Base-by-base conservation (phyloP, 345 rosid species). In the Cochlearia excelsa region DNA sequence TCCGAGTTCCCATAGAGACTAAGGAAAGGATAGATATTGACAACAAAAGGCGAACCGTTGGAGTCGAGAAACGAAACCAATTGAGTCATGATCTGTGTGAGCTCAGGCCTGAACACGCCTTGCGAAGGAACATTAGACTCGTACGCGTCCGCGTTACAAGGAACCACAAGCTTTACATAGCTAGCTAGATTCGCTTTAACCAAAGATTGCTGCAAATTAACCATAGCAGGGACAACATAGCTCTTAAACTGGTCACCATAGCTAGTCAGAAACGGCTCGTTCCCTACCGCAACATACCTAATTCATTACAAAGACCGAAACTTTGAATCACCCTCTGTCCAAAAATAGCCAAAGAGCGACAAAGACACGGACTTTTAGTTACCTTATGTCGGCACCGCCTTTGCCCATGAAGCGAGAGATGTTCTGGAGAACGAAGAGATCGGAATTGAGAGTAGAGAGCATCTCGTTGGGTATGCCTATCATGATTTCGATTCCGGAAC, bases 71-170 rank as follows among this genome's bases (percentile, higher is more conserved):
- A 84, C 1, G 86, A 80, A 60, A 84, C 88, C 50, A 94, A 57
- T 30, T 90, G 95, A 42, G 96, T 85, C 73, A 90, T 81, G 45
- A 90, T 90, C 63, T 85, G 83, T 27, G 86, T 78, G 29, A 93
- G 86, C 44, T 93, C 95, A 16, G 95, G 82, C 50, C 97, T 82
- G 70, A 93, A 89, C 50, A 84, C 74, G 39, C 99, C 99, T 64
- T 86, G 94, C 4, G 97, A 93, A 57, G 99, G 99, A 57, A 87
- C 73, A 41, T 79, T 51, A 4, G 94, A 77, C 71, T 82, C 92
- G 42, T 93, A 93, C 30, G 99, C 97, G 76, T 93, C 97, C 3
- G 97, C 99, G 63, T 93, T 93, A 63, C 97, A 89, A 65, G 97
- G 99, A 65, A 89, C 99, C 16, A 85, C 97, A 46, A 89, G 57